These are phyloP conservation scores for Yamadazyma buinensis DNA, from an alignment of 1,139 yeast species.

Conservation along the genomic window DNA sequence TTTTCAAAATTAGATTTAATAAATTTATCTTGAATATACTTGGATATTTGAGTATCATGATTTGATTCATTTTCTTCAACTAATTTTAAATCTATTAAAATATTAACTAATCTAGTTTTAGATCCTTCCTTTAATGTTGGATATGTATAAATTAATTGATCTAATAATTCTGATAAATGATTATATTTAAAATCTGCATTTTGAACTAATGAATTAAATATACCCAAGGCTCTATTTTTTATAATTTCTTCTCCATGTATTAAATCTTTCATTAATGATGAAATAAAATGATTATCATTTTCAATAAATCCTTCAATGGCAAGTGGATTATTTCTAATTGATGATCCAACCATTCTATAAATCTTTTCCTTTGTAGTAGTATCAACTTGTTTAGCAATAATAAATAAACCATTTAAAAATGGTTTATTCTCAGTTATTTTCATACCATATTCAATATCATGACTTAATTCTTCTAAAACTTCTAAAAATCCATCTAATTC, in stretches of 20 bases:
- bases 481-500: slow-evolving; percentile 29
- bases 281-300: slow-evolving; percentile 11
- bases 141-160: slow-evolving; percentile 23
- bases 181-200: slow-evolving; percentile 23
- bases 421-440: slow-evolving; percentile 23
- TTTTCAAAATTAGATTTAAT: slow-evolving; percentile 18
- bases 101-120: slow-evolving; percentile 32
- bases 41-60: slow-evolving; percentile 18
- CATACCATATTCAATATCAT: slow-evolving; percentile 62
- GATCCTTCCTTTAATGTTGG: slow-evolving; percentile 27
- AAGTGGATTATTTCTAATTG: slow-evolving; percentile 69
- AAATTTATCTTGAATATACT: slow-evolving; percentile 28
- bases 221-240: slow-evolving; percentile 47
- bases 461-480: slow-evolving; percentile 54
- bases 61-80: slow-evolving; percentile 7
- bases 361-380: slow-evolving; percentile 33
- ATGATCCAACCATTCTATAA: slow-evolving; percentile 50
- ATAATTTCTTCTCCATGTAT: slow-evolving; percentile 25
- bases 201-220: slow-evolving; percentile 41
- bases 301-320: slow-evolving; percentile 40
- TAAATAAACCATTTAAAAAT: neutral
- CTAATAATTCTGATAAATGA: slow-evolving; percentile 23
- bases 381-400: neutral
- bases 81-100: slow-evolving; percentile 34
- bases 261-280: slow-evolving; percentile 3